Percentiles rank a stretch among this genome's conserved stretches.
These are phyloP conservation scores for Saturnispora sekii DNA, from an alignment of 805 yeast genomes.

Conservation along the genomic window DNA sequence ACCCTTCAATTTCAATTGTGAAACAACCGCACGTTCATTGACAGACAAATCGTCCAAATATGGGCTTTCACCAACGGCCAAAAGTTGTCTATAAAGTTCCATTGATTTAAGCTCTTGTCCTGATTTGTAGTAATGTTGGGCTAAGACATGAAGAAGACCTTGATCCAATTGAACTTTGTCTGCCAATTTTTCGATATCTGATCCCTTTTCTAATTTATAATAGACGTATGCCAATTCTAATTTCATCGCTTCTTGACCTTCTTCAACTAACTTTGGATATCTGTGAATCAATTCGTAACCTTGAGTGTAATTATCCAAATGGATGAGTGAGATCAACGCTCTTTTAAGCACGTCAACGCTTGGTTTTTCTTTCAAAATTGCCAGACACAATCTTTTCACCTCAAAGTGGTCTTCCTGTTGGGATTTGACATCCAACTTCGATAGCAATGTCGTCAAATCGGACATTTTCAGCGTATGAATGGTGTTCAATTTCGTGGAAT, in stretches of 20 bases:
- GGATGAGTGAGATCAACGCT: slow-evolving; percentile 50
- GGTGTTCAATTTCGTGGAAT: neutral
- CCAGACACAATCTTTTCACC: slow-evolving; percentile 25
- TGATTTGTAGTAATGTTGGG: slow-evolving; percentile 41
- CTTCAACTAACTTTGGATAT: neutral
- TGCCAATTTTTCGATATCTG: no score
- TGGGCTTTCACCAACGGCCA: slow-evolving; percentile 18
- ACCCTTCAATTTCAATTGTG: slow-evolving; percentile 30
- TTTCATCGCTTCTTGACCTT: slow-evolving; percentile 18
- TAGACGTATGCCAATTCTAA: slow-evolving; percentile 50
- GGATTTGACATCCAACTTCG: slow-evolving; percentile 29
- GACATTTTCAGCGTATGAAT: slow-evolving; percentile 5
- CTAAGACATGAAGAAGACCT: slow-evolving; percentile 31
- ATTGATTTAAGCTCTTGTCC: slow-evolving; percentile 40
- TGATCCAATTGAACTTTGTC: no score
- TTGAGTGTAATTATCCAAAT: slow-evolving; percentile 43
- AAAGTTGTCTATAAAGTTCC: slow-evolving; percentile 35
- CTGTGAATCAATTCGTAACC: slow-evolving; percentile 30
- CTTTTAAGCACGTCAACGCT: slow-evolving; percentile 27
- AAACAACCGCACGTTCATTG: slow-evolving; percentile 59
- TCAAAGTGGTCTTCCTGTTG: slow-evolving; percentile 28
- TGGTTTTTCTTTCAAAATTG: slow-evolving; percentile 21
- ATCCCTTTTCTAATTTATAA: slow-evolving; percentile 37
- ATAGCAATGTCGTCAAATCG: slow-evolving; percentile 21
- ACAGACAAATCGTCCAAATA: slow-evolving; percentile 42